phyloP scores from a whole-genome alignment of 345 rosid species.

The Gossypium ekmanianum region DNA sequence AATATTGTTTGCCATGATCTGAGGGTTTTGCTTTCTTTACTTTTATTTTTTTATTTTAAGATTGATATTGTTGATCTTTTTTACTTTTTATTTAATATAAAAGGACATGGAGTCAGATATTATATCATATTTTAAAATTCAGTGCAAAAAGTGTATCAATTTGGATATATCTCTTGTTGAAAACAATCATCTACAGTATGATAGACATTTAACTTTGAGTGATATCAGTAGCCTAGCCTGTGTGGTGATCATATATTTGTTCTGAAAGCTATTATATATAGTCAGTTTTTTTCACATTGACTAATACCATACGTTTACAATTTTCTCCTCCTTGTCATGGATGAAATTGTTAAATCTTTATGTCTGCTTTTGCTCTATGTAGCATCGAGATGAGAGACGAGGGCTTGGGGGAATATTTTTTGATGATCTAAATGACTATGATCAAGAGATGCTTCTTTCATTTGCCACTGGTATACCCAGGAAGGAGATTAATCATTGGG shows the following conservation, averaged over 20 bases:
- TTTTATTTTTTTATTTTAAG: not conserved
- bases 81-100: not conserved
- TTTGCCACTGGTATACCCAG: constrained; percentile 73
- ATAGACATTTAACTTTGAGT: not conserved
- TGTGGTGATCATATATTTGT: not conserved
- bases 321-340: not conserved
- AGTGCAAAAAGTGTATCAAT: not conserved
- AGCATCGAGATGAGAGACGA: constrained; percentile 93
- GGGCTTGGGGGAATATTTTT: constrained; percentile 98
- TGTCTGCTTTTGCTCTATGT: constrained; percentile 24
- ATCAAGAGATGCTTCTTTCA: constrained; percentile 92
- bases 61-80: not conserved
- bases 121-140: not conserved
- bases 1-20: not conserved
- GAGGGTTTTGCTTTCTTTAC: not conserved
- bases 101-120: not conserved
- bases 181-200: not conserved
- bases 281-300: not conserved
- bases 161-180: not conserved
- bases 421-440: constrained; percentile 87
- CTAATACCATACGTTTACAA: not conserved
- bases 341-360: not conserved
- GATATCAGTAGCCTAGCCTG: not conserved
- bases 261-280: not conserved
- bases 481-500: not conserved